Conservation (phyloP, 2,329 filamentous ascomycete species). For the Epichloe glyceriae region DNA sequence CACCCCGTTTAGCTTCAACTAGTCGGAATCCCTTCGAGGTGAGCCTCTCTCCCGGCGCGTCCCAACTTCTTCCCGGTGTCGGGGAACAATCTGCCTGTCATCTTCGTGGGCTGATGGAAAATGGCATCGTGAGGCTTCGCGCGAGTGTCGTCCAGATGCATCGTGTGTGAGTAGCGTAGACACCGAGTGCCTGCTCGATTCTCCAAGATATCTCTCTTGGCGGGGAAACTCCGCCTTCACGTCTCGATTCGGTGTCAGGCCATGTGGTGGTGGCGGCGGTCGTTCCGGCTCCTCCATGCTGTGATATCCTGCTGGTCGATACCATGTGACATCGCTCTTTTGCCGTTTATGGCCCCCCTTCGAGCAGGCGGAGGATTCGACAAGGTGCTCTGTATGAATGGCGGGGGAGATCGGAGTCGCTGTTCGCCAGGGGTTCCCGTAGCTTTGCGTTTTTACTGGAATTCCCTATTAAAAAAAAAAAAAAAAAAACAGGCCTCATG, state of each 20-base stretch:
- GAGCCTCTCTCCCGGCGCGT: constrained; percentile 6
- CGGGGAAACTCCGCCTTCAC: constrained; percentile 9
- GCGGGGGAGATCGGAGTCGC: constrained; percentile 21
- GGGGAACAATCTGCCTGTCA: background rate
- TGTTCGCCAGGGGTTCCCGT: constrained; percentile 25
- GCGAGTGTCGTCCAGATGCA: constrained; percentile 8
- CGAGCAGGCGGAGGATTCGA: constrained; percentile 15
- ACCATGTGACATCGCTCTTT: constrained; percentile 25
- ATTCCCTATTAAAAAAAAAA: constrained; percentile 36
- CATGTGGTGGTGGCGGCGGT: background rate
- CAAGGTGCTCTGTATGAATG: constrained; percentile 16
- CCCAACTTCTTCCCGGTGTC: constrained; percentile 6
- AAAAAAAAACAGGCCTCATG: constrained; percentile 17
- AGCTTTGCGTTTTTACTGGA: constrained; percentile 75
- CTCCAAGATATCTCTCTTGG: constrained; percentile 15
- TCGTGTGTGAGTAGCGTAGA: constrained; percentile 19
- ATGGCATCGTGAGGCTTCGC: constrained; percentile 6
- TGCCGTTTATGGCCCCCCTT: constrained; percentile 21
- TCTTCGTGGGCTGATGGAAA: constrained; percentile 2
- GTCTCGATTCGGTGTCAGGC: constrained; percentile 9
- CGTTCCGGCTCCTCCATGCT: constrained; percentile 11
- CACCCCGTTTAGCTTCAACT: background rate
- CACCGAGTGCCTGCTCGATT: constrained; percentile 21
- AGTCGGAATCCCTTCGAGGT: constrained; percentile 3
- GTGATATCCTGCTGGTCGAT: constrained; percentile 15